These are phyloP conservation scores for Fusarium subglutinans DNA, from an alignment of 2,329 filamentous ascomycete species.

Conservation along the genomic window DNA sequence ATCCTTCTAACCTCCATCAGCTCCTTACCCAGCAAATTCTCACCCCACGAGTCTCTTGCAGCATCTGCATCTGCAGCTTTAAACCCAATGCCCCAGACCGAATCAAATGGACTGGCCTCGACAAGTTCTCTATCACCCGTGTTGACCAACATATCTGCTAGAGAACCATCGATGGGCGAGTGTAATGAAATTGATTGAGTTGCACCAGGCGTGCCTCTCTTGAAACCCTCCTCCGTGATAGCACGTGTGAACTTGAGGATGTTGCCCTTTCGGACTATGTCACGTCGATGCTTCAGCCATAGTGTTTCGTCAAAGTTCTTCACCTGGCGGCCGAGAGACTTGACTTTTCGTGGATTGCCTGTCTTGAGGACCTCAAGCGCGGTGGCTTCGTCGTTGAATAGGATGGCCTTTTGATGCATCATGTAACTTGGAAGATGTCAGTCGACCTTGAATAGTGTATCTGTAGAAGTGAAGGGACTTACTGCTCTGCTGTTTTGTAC, in stretches of 20 bases:
- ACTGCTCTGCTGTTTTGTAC: constrained; percentile 64
- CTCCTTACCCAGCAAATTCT: constrained; percentile 71
- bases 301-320: constrained; percentile 58
- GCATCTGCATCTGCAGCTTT: constrained; percentile 57
- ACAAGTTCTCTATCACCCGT: constrained; percentile 70
- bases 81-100: constrained; percentile 74
- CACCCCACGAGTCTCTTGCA: constrained; percentile 64
- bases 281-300: constrained; percentile 62
- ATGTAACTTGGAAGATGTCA: constrained; percentile 54
- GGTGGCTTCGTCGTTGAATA: constrained; percentile 56
- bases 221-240: constrained; percentile 44
- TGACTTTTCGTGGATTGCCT: constrained; percentile 57
- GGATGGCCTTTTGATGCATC: constrained; percentile 63
- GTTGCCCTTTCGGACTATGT: constrained; percentile 67
- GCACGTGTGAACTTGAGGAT: constrained; percentile 66
- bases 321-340: constrained; percentile 65
- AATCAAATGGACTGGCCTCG: constrained; percentile 68
- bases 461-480: constrained; percentile 17
- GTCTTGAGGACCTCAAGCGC: constrained; percentile 61
- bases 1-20: constrained; percentile 66
- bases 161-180: constrained; percentile 47
- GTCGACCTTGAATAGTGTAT: not conserved
- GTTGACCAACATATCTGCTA: constrained; percentile 60
- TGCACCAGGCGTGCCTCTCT: constrained; percentile 35
- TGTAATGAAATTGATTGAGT: constrained; percentile 22